Percentiles rank a stretch among this genome's conserved stretches.
Evolutionary conservation across 345 rosid species (phyloP).

Genomic region (Trapa incisa): DNA sequence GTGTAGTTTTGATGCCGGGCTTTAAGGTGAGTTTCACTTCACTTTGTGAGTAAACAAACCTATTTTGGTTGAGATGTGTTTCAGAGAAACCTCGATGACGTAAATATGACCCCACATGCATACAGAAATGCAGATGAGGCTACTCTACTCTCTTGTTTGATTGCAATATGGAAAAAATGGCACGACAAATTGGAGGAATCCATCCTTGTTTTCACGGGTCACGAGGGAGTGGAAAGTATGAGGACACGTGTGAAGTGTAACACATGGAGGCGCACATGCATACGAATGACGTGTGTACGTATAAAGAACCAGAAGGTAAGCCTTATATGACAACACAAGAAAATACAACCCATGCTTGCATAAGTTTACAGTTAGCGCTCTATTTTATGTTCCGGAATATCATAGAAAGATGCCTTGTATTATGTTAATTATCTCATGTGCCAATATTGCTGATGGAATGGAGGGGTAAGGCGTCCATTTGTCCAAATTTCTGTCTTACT

Average conservation of each 20-base stretch:
- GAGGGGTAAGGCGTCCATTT: background rate
- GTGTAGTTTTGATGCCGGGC: background rate
- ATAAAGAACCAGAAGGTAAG: background rate
- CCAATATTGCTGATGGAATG: background rate
- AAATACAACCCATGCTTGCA: background rate
- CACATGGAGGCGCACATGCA: constrained; percentile 13
- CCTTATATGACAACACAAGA: constrained; percentile 3
- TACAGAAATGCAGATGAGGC: constrained; percentile 7
- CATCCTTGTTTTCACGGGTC: background rate
- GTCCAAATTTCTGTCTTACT: background rate
- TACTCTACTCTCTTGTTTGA: background rate
- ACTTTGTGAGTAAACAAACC: background rate
- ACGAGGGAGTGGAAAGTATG: constrained; percentile 4
- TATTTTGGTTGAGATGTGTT: background rate
- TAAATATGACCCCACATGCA: background rate
- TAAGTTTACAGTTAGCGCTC: background rate
- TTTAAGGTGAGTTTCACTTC: background rate
- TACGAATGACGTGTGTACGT: background rate
- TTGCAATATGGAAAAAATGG: background rate
- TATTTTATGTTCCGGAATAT: background rate
- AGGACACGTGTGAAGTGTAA: constrained; percentile 2
- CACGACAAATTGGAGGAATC: background rate
- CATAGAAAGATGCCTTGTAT: constrained; percentile 2
- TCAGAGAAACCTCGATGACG: background rate
- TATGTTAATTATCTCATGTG: constrained; percentile 1